phyloP scores from a whole-genome alignment of 1,284 basidiomycete species.

The Xerocomus cyaneibrunnescens region DNA sequence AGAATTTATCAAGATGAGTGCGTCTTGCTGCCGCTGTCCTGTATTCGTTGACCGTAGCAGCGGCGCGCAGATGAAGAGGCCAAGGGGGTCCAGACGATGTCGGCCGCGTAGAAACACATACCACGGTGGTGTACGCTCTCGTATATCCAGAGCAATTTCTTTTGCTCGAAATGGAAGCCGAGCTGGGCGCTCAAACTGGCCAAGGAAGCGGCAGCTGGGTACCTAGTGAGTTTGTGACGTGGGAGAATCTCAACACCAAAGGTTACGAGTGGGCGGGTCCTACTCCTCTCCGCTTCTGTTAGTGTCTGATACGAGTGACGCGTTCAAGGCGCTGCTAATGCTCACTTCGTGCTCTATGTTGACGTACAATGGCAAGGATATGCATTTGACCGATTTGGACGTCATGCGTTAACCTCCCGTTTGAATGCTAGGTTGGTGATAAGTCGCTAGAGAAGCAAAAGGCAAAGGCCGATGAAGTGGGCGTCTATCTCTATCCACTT shows the following conservation, averaged over 20 bases:
- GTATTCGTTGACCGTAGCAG: background rate
- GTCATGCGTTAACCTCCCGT: conserved; percentile 82
- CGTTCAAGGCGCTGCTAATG: conserved; percentile 77
- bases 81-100: conserved; percentile 95
- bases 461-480: conserved; percentile 85
- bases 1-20: conserved; percentile 96
- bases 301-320: background rate
- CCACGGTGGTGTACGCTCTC: conserved; percentile 94
- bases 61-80: conserved; percentile 85
- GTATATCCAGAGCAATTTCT: conserved; percentile 93
- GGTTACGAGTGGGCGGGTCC: conserved; percentile 75
- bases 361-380: conserved; percentile 96
- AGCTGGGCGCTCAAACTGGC: conserved; percentile 95
- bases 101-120: conserved; percentile 78
- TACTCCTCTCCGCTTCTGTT: background rate
- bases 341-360: conserved; percentile 99
- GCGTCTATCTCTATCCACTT: background rate
- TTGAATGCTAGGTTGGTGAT: conserved; percentile 83
- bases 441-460: conserved; percentile 69
- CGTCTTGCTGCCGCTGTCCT: conserved; percentile 35
- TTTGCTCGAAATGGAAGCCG: conserved; percentile 78
- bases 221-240: conserved; percentile 96
- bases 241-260: conserved; percentile 93
- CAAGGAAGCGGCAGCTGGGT: conserved; percentile 93
- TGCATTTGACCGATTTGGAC: conserved; percentile 87